phyloP scores from a whole-genome alignment of 176 grass and related monocot species.

The Aegilops umbellulata region DNA sequence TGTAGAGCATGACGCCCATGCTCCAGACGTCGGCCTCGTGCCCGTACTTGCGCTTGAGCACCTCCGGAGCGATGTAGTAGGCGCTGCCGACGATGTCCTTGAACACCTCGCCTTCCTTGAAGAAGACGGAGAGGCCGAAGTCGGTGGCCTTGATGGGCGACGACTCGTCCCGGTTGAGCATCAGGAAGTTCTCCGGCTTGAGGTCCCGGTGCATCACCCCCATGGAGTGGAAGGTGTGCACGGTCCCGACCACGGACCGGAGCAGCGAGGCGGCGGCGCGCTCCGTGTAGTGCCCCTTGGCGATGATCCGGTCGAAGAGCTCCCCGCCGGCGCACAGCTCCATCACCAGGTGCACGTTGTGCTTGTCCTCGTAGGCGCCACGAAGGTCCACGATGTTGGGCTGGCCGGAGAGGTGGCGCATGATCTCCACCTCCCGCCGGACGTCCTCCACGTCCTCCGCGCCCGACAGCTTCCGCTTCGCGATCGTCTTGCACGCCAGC shows the following conservation, averaged over 20 bases:
- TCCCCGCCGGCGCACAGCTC: conserved; percentile 87
- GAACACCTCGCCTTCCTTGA: conserved; percentile 65
- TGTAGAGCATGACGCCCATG: conserved; percentile 86
- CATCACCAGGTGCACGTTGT: conserved; percentile 82
- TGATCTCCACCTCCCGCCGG: conserved; percentile 74
- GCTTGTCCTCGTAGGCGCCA: conserved; percentile 81
- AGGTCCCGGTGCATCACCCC: conserved; percentile 86
- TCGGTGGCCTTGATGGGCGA: conserved; percentile 75
- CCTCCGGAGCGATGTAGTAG: conserved; percentile 83
- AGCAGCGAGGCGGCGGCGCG: conserved; percentile 55
- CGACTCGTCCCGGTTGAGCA: conserved; percentile 56
- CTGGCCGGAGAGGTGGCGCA: conserved; percentile 76
- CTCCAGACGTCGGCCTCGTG: conserved; percentile 81
- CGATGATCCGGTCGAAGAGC: conserved; percentile 90
- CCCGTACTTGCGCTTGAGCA: conserved; percentile 71
- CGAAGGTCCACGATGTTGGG: conserved; percentile 58
- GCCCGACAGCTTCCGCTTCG: conserved; percentile 60
- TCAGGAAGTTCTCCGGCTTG: conserved; percentile 83
- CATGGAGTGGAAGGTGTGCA: conserved; percentile 74
- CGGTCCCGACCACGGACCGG: conserved; percentile 51
- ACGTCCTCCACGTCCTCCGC: conserved; percentile 74
- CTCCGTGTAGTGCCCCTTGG: conserved; percentile 74
- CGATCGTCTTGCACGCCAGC: conserved; percentile 82
- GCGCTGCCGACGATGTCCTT: conserved; percentile 79
- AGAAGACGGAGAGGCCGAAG: conserved; percentile 88